Percentiles rank a stretch among this genome's conserved stretches.
Evolutionary conservation across 176 grass and related monocot genomes (phyloP).

Genomic region (Musa troglodytarum): DNA sequence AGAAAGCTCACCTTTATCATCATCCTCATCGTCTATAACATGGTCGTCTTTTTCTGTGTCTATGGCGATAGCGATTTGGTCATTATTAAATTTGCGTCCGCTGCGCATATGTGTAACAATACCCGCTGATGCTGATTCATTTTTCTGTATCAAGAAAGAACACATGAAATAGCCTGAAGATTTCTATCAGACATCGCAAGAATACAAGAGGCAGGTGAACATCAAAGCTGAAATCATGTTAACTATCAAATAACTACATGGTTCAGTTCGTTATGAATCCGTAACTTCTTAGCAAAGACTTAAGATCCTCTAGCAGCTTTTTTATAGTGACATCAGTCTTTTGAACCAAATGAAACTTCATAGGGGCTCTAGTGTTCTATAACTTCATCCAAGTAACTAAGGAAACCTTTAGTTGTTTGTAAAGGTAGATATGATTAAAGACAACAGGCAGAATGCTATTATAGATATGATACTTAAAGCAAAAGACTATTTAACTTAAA

Average conservation of each 20-base stretch:
- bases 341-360: too few relatives aligned
- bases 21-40: constrained; percentile 75
- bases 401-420: too few relatives aligned
- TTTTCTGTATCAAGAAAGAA: constrained; percentile 46
- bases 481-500: not conserved
- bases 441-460: too few relatives aligned
- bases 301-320: too few relatives aligned
- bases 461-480: not conserved
- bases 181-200: not conserved
- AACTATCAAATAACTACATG: not conserved
- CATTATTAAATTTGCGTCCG: constrained; percentile 65
- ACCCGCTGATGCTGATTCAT: constrained; percentile 44
- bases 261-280: not conserved
- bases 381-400: too few relatives aligned
- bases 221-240: too few relatives aligned
- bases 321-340: too few relatives aligned
- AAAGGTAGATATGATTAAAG: too few relatives aligned
- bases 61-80: constrained; percentile 87
- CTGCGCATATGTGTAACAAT: constrained; percentile 59
- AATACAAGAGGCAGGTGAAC: not conserved
- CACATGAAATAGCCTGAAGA: not conserved
- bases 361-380: too few relatives aligned
- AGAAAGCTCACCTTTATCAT: constrained; percentile 77
- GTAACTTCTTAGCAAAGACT: too few relatives aligned
- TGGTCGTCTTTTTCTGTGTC: constrained; percentile 42